These are phyloP conservation scores for Rhodotorula diobovata DNA, from an alignment of 768 basidiomycete genomes.

Conservation along the genomic window DNA sequence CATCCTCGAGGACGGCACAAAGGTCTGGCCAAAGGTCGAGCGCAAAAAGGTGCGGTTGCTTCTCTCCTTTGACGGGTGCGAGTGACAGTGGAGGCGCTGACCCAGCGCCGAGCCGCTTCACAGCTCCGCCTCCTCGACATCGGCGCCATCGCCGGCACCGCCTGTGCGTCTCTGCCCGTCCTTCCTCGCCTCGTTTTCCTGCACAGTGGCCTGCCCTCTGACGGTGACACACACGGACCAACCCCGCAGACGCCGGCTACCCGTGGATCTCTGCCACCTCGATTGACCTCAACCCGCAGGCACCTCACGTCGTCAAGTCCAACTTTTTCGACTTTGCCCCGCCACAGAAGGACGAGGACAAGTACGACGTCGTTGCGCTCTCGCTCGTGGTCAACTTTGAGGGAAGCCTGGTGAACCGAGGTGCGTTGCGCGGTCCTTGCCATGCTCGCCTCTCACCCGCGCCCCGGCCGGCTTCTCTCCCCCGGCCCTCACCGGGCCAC, in stretches of 20 bases:
- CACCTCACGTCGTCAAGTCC: constrained; percentile 35
- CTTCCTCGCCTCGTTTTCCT: too few relatives aligned
- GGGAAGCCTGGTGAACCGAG: constrained; percentile 35
- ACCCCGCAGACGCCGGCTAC: constrained; percentile 27
- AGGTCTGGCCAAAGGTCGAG: constrained; percentile 15
- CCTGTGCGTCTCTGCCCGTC: constrained; percentile 3
- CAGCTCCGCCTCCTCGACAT: constrained; percentile 37
- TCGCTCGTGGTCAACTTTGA: constrained; percentile 43
- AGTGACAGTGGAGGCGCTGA: not conserved
- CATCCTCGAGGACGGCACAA: constrained; percentile 24
- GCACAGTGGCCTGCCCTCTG: rapidly evolving
- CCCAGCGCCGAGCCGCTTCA: not conserved
- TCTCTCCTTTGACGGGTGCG: not conserved
- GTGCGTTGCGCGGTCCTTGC: too few relatives aligned
- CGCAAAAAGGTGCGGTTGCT: constrained; percentile 20
- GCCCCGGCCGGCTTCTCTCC: not conserved
- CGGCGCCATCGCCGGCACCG: constrained; percentile 37
- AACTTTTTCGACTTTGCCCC: constrained; percentile 42
- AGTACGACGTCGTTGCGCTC: constrained; percentile 39
- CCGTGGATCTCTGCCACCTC: constrained; percentile 39
- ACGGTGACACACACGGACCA: too few relatives aligned
- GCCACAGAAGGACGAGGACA: constrained; percentile 8
- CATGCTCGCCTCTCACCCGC: not conserved
- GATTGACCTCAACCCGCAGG: constrained; percentile 43
- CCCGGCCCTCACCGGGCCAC: too few relatives aligned